A percentile compares a stretch with the other conserved stretches of the same genome.
phyloP scores from a whole-genome alignment of 768 basidiomycete species.

The Hericium coralloides region DNA sequence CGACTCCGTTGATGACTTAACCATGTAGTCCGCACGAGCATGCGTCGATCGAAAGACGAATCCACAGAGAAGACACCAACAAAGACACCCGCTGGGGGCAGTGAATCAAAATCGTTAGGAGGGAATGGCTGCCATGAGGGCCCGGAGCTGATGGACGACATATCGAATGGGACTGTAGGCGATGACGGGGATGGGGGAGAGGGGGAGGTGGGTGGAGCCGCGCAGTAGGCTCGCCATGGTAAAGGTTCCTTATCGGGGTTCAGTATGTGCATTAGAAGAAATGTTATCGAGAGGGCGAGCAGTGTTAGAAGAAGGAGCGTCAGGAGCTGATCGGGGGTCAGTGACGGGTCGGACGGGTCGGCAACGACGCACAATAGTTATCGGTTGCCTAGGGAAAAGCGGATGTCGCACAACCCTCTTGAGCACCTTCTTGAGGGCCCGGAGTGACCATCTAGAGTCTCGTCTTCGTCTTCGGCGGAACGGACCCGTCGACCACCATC shows the following conservation, averaged over 20 bases:
- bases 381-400: constrained; percentile 70
- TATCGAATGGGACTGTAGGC: constrained; percentile 26
- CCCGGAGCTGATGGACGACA: constrained; percentile 15
- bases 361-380: constrained; percentile 58
- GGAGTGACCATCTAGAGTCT: constrained; percentile 32
- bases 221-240: constrained; percentile 92
- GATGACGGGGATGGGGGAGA: constrained; percentile 33
- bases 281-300: constrained; percentile 77
- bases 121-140: constrained; percentile 47
- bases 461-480: constrained; percentile 45
- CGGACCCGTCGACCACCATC: constrained; percentile 44
- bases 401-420: constrained; percentile 58
- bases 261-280: constrained; percentile 83
- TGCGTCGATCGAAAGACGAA: constrained; percentile 73
- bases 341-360: neutral
- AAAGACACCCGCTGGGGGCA: constrained; percentile 80
- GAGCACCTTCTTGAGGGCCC: constrained; percentile 45
- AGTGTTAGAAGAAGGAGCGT: constrained; percentile 68
- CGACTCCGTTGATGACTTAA: constrained; percentile 76
- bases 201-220: constrained; percentile 46
- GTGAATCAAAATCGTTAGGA: constrained; percentile 56
- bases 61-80: constrained; percentile 89
- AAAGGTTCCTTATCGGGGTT: constrained; percentile 94
- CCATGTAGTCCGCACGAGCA: constrained; percentile 84
- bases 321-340: constrained; percentile 37